These are phyloP conservation scores for Aspergillus pseudonomiae DNA, from an alignment of 2,329 filamentous ascomycete genomes.

Conservation along the genomic window DNA sequence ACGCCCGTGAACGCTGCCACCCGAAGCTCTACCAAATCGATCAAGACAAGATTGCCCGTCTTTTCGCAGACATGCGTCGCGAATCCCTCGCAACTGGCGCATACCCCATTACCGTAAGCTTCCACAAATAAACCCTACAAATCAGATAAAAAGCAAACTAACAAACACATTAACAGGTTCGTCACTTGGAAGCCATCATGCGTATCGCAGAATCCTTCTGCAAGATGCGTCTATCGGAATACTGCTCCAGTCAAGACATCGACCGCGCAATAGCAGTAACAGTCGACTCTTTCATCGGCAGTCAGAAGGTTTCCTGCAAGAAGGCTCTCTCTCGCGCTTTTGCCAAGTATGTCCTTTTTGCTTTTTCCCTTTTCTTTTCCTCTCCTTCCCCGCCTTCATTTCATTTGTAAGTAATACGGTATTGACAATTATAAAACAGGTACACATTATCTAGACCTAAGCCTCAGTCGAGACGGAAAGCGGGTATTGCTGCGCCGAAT, in stretches of 20 bases:
- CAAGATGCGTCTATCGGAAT: constrained; percentile 97
- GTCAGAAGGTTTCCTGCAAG: constrained; percentile 97
- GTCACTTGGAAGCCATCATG: constrained; percentile 97
- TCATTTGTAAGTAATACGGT: constrained; percentile 8
- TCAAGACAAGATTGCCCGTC: constrained; percentile 89
- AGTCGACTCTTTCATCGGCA: constrained; percentile 92
- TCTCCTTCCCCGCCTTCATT: neutral
- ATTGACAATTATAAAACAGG: constrained; percentile 23
- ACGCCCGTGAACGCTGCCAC: constrained; percentile 82
- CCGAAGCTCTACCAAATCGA: constrained; percentile 98
- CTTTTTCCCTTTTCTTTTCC: constrained; percentile 19
- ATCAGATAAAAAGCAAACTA: constrained; percentile 7
- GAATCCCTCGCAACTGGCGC: constrained; percentile 92
- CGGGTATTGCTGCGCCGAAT: constrained; percentile 38
- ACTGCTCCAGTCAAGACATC: constrained; percentile 86
- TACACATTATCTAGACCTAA: constrained; percentile 45
- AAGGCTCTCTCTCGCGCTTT: constrained; percentile 92
- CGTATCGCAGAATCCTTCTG: constrained; percentile 92
- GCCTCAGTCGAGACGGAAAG: constrained; percentile 42
- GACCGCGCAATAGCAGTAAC: constrained; percentile 97
- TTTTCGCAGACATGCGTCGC: constrained; percentile 95
- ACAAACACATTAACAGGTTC: constrained; percentile 62
- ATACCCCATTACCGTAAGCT: constrained; percentile 91
- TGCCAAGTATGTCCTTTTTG: constrained; percentile 78
- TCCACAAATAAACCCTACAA: neutral